Percentiles rank a stretch among this genome's conserved stretches.
These are phyloP conservation scores for Diaporthe amygdali DNA, from an alignment of 2,329 filamentous ascomycete species.

Conservation along the genomic window DNA sequence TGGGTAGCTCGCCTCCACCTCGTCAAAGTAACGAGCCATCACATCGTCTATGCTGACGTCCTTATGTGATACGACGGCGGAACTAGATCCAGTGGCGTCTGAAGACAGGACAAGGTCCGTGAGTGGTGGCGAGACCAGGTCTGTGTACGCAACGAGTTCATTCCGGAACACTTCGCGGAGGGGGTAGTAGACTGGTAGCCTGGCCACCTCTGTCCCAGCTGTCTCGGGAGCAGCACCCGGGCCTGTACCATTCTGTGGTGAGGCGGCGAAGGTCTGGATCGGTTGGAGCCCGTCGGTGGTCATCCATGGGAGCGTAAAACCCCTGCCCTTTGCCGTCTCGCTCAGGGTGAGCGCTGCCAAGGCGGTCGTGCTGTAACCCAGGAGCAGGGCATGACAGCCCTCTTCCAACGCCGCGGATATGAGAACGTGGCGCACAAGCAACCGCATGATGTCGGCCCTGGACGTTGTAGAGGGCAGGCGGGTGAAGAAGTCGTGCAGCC, in stretches of 20 bases:
- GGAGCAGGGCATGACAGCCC: conserved; percentile 73
- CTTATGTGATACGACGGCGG: conserved; percentile 65
- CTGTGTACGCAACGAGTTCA: conserved; percentile 74
- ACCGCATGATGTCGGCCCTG: conserved; percentile 72
- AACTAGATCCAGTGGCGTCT: conserved; percentile 29
- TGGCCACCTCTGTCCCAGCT: background rate
- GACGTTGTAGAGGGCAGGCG: conserved; percentile 76
- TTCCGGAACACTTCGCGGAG: conserved; percentile 84
- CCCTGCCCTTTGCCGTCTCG: conserved; percentile 90
- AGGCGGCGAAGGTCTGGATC: conserved; percentile 28
- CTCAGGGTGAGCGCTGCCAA: conserved; percentile 86
- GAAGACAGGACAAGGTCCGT: conserved; percentile 50
- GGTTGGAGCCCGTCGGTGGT: conserved; percentile 72
- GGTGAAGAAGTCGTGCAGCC: conserved; percentile 60
- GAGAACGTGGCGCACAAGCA: conserved; percentile 76
- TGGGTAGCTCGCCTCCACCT: conserved; percentile 84
- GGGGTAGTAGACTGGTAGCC: conserved; percentile 71
- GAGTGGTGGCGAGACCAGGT: conserved; percentile 58
- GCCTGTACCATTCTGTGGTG: background rate
- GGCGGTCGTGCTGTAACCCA: conserved; percentile 86
- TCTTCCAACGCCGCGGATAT: conserved; percentile 65
- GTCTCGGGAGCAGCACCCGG: background rate
- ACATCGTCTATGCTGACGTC: conserved; percentile 90
- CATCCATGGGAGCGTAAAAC: conserved; percentile 81
- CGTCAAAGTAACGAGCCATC: conserved; percentile 86